Evolutionary conservation across 1,139 yeast genomes (phyloP).

Genomic region (Pichia kudriavzevii): DNA sequence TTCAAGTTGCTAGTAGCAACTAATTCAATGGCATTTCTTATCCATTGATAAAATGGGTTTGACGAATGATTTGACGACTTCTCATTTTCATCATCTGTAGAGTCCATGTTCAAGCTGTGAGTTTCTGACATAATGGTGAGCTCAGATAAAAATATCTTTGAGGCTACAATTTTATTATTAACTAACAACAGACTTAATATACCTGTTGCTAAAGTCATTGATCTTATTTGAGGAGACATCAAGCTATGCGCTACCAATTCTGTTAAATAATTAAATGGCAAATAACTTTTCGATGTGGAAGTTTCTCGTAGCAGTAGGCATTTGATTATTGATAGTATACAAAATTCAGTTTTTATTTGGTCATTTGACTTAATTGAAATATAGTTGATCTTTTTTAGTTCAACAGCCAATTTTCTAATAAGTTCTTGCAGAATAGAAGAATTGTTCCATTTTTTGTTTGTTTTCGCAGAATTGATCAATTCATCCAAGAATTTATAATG

Average conservation of each 20-base stretch:
- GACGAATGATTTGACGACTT: constrained; percentile 11
- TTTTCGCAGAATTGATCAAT: constrained; percentile 34
- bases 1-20: constrained; percentile 1
- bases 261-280: constrained; percentile 30
- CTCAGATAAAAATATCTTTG: constrained; percentile 12
- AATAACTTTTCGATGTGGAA: constrained; percentile 35
- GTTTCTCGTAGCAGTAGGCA: constrained; percentile 42
- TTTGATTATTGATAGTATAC: constrained; percentile 40
- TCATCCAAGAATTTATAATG: constrained; percentile 42
- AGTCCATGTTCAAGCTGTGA: neutral
- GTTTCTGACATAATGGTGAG: constrained; percentile 6
- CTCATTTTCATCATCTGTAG: constrained; percentile 22
- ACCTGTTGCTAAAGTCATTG: constrained; percentile 78
- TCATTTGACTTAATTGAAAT: constrained; percentile 31
- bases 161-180: constrained; percentile 15
- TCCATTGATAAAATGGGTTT: constrained; percentile 15
- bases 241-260: constrained; percentile 32
- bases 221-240: constrained; percentile 54
- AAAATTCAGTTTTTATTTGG: constrained; percentile 42
- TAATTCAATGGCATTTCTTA: constrained; percentile 16
- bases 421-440: constrained; percentile 41
- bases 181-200: constrained; percentile 36
- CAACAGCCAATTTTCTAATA: constrained; percentile 31
- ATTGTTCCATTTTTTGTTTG: constrained; percentile 42
- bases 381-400: constrained; percentile 15